Base-by-base conservation (phyloP, 768 basidiomycete genomes). In the Leccinum obscurum region DNA sequence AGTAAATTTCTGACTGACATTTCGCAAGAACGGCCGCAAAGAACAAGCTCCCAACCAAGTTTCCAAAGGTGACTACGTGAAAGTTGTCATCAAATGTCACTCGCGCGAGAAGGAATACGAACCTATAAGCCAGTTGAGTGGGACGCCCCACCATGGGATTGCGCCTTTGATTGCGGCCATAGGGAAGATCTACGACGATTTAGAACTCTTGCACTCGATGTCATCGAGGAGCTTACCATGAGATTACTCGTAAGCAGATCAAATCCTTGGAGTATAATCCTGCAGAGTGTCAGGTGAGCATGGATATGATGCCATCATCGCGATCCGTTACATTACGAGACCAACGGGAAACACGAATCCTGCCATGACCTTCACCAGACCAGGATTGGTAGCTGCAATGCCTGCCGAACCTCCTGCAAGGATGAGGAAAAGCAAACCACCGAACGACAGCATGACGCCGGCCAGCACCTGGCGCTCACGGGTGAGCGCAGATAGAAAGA, bases 331-430 rank as follows among this genome's bases (percentile, higher is more conserved):
- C 89, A 90, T 90, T 57, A 87, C 85, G 77, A 90, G 83, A 68
- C 89, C 89, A 2, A 88, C 86, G 9, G 89, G 89, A 70, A 90
- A 90, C 26, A 90, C 85, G 52, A 89, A 82, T 15, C 86, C 88
- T 17, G 81, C 81, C 3, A 90, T 71, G 32, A 88, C 63, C 68
- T 86, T 89, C 50, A 88, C 84, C 10, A 90, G 73, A 20, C 89
- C 89, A 2, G 88, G 88, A 60, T 89, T 87, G 58, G 74, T 76
- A 35, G 72, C 54, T 22, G 72, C 80, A 30, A 90, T 66, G 1
- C 76, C 80, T 0, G 76, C 69, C 0, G 88, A 80, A 6, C 89
- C 89, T 37, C 86, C 89, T 50, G 79, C 74, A 15, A 89, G 68
- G 58, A 90, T 77, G 62, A 87, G 75, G 22, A 83, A 83, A 30